Conservation (phyloP, 2,329 filamentous ascomycete genomes). For the Apiospora koreana region DNA sequence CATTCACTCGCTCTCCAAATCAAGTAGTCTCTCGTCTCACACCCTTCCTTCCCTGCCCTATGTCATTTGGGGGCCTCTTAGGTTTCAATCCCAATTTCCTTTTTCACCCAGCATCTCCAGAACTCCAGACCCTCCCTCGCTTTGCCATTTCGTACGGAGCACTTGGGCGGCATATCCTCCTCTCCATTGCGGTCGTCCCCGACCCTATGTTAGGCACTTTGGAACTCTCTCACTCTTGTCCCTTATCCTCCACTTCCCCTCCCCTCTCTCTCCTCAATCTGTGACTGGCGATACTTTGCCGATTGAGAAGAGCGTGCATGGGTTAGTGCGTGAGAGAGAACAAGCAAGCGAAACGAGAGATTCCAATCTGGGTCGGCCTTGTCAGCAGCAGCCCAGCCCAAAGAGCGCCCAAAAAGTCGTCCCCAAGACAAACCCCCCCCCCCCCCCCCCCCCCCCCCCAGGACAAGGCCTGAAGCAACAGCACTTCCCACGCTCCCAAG, state of each 20-base stretch:
- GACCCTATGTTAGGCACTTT: not conserved
- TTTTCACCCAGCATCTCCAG: slow-evolving; percentile 7
- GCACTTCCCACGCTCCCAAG: slow-evolving; percentile 6
- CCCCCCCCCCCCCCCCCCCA: no score
- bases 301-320: slow-evolving; percentile 10
- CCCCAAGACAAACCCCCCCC: not conserved
- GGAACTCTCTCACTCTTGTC: slow-evolving; percentile 11
- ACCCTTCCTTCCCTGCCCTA: not conserved
- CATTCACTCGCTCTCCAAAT: no score
- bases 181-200: not conserved
- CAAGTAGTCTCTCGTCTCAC: not conserved
- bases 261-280: slow-evolving; percentile 18
- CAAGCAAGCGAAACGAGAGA: slow-evolving; percentile 1
- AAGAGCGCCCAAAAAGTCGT: not conserved
- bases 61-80: slow-evolving; percentile 4
- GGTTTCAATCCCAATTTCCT: slow-evolving; percentile 6
- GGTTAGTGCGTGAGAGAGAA: not conserved
- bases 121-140: not conserved
- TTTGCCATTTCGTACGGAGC: not conserved
- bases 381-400: slow-evolving; percentile 7
- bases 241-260: slow-evolving; percentile 5
- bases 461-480: not conserved
- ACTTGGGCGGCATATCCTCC: not conserved
- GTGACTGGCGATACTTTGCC: slow-evolving; percentile 27
- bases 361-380: slow-evolving; percentile 2